Evolutionary conservation across 495 filamentous ascomycete species (phyloP), one percentile per base, ranked within the genome.

Genomic region (Podospora appendiculata): DNA sequence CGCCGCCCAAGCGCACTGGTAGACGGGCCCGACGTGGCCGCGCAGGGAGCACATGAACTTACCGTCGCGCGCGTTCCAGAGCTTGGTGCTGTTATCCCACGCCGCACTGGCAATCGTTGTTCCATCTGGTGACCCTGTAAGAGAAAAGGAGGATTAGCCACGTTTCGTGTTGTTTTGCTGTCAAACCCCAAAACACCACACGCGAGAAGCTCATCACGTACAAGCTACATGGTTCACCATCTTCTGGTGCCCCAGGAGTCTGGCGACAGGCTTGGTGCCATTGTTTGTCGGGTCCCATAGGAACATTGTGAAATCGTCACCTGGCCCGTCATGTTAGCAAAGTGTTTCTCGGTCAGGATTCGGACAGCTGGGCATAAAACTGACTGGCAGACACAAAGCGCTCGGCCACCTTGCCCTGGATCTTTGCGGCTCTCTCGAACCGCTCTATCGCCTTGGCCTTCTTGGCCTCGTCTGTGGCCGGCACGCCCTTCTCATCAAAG

Each of bases 251-350:
- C 94, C 94, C 19, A 90, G 67, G 47, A 99, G 76, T 32, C 93
- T 79, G n/a, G 88, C 84, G 10, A 97, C 68, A 6, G 92, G 90
- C 64, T 96, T 96, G 14, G 72, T 87, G 11, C 77, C 73, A 14
- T 85, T 84, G 48, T 69, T 77, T 14, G 80, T 76, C 0, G 94
- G 94, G 34, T 94, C 87, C 94, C 94, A 99, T 45, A 99, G 79
- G 61, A 87, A 96, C 77, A 97, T 93, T 6, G 93, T 97, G 70
- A 89, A 93, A 62, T 99, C 94, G 60, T 99, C 93, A 61, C 83
- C 87, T 65, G 43, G 13, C 8, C n/a, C n/a, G 36, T 16, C 45
- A 10, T 10, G 50, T 59, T 45, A 59, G 53, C 16, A 10, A 42
- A 18, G n/a, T 14, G 2, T 40, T 14, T 11, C n/a, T 11, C 38